Conservation (phyloP, 176 grass and related monocot genomes). For the Oryza coarctata region DNA sequence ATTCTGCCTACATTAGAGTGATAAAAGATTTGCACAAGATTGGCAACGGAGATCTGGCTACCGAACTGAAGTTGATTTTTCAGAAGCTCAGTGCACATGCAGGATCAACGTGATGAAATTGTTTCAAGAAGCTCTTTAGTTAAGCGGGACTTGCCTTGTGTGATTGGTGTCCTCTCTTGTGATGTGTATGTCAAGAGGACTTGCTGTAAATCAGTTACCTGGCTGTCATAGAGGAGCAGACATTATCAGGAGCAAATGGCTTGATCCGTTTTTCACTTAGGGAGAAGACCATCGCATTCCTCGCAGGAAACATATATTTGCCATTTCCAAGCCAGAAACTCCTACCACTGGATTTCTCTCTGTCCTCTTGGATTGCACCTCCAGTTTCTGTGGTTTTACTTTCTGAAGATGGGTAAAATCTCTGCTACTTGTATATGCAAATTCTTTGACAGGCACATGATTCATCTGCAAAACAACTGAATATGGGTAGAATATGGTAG, state of each 20-base stretch:
- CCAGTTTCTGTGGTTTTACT: too few species aligned
- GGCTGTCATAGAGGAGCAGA: background rate
- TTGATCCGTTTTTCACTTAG: background rate
- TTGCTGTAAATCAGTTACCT: background rate
- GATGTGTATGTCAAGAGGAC: background rate
- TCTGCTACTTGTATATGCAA: background rate
- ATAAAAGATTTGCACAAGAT: constrained; percentile 63
- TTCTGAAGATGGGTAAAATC: background rate
- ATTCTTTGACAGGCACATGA: background rate
- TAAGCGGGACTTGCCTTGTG: background rate
- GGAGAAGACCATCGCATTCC: background rate
- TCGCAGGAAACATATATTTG: background rate
- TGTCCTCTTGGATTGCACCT: background rate
- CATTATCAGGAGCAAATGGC: background rate
- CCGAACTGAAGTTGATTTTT: constrained; percentile 62
- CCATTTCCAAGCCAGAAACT: background rate
- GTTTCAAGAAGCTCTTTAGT: background rate
- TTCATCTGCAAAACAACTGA: too few species aligned
- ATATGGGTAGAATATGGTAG: too few species aligned
- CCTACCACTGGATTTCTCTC: background rate
- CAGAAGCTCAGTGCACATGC: constrained; percentile 33
- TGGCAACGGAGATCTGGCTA: constrained; percentile 54
- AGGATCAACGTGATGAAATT: constrained; percentile 21
- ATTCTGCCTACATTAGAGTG: constrained; percentile 59
- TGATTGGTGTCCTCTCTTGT: background rate